Percentiles rank a stretch among this genome's conserved stretches.
These are phyloP conservation scores for Arxiozyma slooffiae DNA, from an alignment of 1,139 yeast species.

Conservation along the genomic window DNA sequence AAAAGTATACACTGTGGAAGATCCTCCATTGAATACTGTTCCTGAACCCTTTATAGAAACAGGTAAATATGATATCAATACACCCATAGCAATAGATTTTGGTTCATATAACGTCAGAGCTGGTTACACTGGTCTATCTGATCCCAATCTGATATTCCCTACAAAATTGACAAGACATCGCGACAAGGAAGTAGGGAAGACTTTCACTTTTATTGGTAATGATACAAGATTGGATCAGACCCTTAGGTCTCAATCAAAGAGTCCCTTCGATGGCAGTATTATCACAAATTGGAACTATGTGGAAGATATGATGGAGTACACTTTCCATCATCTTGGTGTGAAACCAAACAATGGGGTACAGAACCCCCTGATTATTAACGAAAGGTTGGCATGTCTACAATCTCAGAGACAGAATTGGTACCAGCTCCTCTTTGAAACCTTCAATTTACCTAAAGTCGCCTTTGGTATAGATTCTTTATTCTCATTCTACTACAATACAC, in stretches of 20 bases:
- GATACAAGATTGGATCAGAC: slow-evolving; percentile 67
- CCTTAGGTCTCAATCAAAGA: slow-evolving; percentile 55
- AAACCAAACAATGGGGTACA: slow-evolving; percentile 41
- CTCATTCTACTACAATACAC: slow-evolving; percentile 42
- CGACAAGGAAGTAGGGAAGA: slow-evolving; percentile 59
- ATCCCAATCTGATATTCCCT: slow-evolving; percentile 63
- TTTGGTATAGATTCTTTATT: slow-evolving; percentile 79
- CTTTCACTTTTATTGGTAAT: slow-evolving; percentile 70
- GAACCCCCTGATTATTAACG: slow-evolving; percentile 78
- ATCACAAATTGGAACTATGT: slow-evolving; percentile 88
- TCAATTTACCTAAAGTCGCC: slow-evolving; percentile 57
- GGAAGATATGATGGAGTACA: slow-evolving; percentile 74
- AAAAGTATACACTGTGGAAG: slow-evolving; percentile 42
- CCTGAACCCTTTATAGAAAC: slow-evolving; percentile 44
- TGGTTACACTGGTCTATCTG: slow-evolving; percentile 48
- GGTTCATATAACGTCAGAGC: slow-evolving; percentile 65
- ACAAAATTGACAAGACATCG: slow-evolving; percentile 63
- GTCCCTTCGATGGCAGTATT: slow-evolving; percentile 81
- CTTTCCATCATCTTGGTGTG: slow-evolving; percentile 72
- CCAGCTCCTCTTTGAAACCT: slow-evolving; percentile 76
- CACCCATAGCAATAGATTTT: slow-evolving; percentile 75
- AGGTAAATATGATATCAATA: slow-evolving; percentile 41
- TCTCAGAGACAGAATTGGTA: slow-evolving; percentile 66
- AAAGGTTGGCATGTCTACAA: slow-evolving; percentile 59
- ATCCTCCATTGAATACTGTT: slow-evolving; percentile 32